phyloP scores from a whole-genome alignment of 2,329 filamentous ascomycete genomes.

The Sclerotinia spermophila region DNA sequence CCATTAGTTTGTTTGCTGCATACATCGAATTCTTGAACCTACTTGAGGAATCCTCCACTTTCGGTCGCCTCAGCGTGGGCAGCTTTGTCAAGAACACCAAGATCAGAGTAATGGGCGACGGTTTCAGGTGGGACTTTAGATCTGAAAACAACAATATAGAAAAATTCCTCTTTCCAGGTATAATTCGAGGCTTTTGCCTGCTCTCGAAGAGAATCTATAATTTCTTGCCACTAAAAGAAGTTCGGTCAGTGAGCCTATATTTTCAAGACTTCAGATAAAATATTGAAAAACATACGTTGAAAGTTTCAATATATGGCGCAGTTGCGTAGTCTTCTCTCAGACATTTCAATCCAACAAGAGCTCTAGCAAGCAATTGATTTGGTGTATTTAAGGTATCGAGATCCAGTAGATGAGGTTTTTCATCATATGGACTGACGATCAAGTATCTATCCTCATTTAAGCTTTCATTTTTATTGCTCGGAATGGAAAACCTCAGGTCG shows the following conservation, averaged over 20 bases:
- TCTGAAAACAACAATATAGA: slow-evolving; percentile 83
- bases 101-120: slow-evolving; percentile 53
- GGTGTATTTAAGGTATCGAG: slow-evolving; percentile 62
- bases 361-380: slow-evolving; percentile 66
- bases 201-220: slow-evolving; percentile 55
- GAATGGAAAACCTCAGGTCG: background rate
- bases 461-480: background rate
- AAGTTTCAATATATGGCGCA: slow-evolving; percentile 65
- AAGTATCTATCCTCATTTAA: slow-evolving; percentile 42
- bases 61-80: slow-evolving; percentile 76
- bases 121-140: slow-evolving; percentile 66
- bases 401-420: slow-evolving; percentile 67
- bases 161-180: slow-evolving; percentile 59
- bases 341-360: slow-evolving; percentile 61
- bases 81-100: slow-evolving; percentile 71
- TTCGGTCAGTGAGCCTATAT: background rate
- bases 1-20: slow-evolving; percentile 16
- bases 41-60: slow-evolving; percentile 80
- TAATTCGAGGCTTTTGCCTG: slow-evolving; percentile 48
- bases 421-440: slow-evolving; percentile 73
- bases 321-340: slow-evolving; percentile 71
- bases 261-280: background rate
- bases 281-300: slow-evolving; percentile 51
- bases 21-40: slow-evolving; percentile 22
- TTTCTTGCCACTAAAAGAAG: slow-evolving; percentile 49